phyloP scores from a whole-genome alignment of 2,329 filamentous ascomycete genomes.

The Hypoxylon sp. region DNA sequence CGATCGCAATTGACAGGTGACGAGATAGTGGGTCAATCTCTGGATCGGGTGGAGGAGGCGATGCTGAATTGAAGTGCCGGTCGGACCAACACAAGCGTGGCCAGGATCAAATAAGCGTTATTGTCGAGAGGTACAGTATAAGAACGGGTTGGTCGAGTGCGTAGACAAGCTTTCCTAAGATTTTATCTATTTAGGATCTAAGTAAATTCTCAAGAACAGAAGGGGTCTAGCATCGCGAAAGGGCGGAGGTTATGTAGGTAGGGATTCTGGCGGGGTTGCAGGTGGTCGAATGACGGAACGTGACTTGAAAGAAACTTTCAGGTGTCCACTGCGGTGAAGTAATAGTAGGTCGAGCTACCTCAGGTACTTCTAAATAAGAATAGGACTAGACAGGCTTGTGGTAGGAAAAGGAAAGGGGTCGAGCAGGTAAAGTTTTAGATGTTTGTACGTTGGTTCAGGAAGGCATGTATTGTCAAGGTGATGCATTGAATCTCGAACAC shows the following conservation, averaged over 20 bases:
- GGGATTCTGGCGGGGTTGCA: conserved; percentile 54
- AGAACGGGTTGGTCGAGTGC: conserved; percentile 14
- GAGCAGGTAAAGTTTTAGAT: conserved; percentile 30
- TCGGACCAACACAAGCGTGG: conserved; percentile 32
- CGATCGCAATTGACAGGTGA: conserved; percentile 47
- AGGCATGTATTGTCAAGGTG: conserved; percentile 19
- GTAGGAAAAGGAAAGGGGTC: conserved; percentile 28
- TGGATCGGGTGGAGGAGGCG: conserved; percentile 32
- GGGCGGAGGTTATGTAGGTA: conserved; percentile 52
- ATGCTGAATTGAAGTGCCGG: conserved; percentile 44
- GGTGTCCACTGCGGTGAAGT: conserved; percentile 50
- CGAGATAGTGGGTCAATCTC: conserved; percentile 44
- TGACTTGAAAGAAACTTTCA: conserved; percentile 55
- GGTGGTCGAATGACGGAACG: conserved; percentile 55
- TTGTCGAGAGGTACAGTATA: conserved; percentile 15
- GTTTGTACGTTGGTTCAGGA: conserved; percentile 27
- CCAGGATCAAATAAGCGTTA: conserved; percentile 25
- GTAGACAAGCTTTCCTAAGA: conserved; percentile 34
- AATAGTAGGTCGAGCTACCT: conserved; percentile 47
- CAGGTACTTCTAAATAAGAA: conserved; percentile 40
- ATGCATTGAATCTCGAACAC: conserved; percentile 28
- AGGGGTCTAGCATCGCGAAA: conserved; percentile 46
- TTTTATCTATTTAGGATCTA: conserved; percentile 42
- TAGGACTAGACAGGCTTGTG: conserved; percentile 37
- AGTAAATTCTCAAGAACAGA: conserved; percentile 41